phyloP scores from a whole-genome alignment of 129 eudicot species.

The Helianthus tuberosus region DNA sequence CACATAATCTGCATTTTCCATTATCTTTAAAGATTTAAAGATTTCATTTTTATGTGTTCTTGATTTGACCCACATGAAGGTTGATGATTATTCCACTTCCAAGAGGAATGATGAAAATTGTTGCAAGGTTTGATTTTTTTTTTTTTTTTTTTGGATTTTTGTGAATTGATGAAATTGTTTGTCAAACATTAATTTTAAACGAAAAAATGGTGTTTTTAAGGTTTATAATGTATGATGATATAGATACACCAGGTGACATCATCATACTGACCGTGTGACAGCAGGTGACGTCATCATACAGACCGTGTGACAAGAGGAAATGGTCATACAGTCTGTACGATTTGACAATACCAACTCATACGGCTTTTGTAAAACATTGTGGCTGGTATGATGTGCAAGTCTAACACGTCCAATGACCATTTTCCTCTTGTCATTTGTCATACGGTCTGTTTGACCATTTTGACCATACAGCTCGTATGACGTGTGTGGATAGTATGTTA shows the following conservation, averaged over 20 bases:
- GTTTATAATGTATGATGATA: neutral
- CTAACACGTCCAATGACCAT: too few species aligned
- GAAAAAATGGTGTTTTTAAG: neutral
- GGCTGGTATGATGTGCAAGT: too few species aligned
- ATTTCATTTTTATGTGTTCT: conserved; percentile 1
- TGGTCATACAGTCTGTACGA: too few species aligned
- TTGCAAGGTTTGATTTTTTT: conserved; percentile 21
- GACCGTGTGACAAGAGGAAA: too few species aligned
- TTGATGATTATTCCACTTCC: conserved; percentile 24
- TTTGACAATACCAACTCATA: too few species aligned
- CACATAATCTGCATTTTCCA: conserved; percentile 2
- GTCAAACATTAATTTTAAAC: neutral
- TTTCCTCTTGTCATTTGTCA: too few species aligned
- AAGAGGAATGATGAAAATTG: conserved; percentile 24
- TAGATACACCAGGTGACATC: too few species aligned
- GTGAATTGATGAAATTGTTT: neutral
- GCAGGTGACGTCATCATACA: too few species aligned
- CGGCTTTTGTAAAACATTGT: too few species aligned
- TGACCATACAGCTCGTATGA: neutral
- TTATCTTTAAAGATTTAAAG: neutral
- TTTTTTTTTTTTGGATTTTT: neutral
- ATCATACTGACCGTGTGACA: too few species aligned
- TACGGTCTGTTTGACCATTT: too few species aligned
- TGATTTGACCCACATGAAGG: conserved; percentile 32
- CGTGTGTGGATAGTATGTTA: neutral